These are phyloP conservation scores for Periconia digitata DNA, from an alignment of 2,329 filamentous ascomycete species.

Conservation along the genomic window DNA sequence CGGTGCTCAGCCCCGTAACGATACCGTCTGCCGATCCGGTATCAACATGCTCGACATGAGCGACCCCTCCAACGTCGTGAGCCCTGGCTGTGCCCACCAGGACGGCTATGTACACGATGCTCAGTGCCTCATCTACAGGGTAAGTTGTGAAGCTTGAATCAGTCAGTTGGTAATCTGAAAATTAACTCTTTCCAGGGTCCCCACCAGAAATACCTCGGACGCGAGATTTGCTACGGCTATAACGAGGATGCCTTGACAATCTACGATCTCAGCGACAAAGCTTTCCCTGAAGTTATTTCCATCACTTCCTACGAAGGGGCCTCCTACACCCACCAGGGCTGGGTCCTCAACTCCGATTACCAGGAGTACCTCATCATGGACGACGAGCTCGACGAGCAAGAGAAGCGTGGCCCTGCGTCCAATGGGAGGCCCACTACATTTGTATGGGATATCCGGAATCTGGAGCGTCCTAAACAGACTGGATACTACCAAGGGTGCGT, in stretches of 20 bases:
- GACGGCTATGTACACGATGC: constrained; percentile 65
- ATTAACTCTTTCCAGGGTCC: constrained; percentile 40
- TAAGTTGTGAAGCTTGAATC: not conserved
- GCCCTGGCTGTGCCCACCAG: constrained; percentile 55
- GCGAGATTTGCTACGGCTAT: constrained; percentile 60
- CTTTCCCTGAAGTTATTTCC: constrained; percentile 59
- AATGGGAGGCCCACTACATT: constrained; percentile 37
- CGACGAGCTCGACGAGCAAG: constrained; percentile 37
- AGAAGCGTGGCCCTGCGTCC: constrained; percentile 29
- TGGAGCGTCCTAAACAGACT: constrained; percentile 41
- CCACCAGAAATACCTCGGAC: constrained; percentile 50
- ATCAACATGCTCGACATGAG: constrained; percentile 61
- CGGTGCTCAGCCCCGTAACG: constrained; percentile 35
- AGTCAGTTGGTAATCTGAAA: not conserved
- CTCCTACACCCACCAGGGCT: constrained; percentile 61
- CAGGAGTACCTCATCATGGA: constrained; percentile 38
- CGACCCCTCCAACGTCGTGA: constrained; percentile 55
- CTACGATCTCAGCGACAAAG: constrained; percentile 56
- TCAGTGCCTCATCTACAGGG: constrained; percentile 59
- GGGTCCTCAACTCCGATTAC: constrained; percentile 49
- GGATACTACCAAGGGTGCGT: constrained; percentile 43
- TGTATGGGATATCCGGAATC: constrained; percentile 37
- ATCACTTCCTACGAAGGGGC: constrained; percentile 57
- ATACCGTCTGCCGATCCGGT: constrained; percentile 52
- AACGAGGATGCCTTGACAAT: constrained; percentile 57